phyloP scores from a whole-genome alignment of 371 early-diverging fungal genomes.

The Rhizopus arrhizus region DNA sequence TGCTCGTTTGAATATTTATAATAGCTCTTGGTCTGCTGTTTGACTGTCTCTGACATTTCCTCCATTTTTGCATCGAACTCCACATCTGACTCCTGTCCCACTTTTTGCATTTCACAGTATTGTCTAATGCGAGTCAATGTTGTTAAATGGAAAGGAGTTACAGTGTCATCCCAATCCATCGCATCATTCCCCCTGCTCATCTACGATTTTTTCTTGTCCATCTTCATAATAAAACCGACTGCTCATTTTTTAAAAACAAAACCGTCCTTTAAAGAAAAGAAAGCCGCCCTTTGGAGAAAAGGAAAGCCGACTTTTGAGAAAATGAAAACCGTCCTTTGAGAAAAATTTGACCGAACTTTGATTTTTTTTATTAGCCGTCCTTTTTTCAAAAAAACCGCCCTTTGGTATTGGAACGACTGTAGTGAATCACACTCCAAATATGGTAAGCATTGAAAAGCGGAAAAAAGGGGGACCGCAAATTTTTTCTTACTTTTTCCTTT shows the following conservation, averaged over 20 bases:
- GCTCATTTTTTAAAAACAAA: constrained; percentile 14
- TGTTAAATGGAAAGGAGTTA: constrained; percentile 13
- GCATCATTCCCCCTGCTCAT: constrained; percentile 18
- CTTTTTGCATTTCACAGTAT: constrained; percentile 15
- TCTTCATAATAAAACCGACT: constrained; percentile 15
- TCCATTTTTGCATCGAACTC: constrained; percentile 8
- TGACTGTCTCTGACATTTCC: constrained; percentile 4
- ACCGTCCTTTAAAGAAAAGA: neutral
- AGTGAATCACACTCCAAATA: too few relatives aligned
- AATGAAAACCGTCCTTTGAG: neutral
- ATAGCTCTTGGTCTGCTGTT: constrained; percentile 11
- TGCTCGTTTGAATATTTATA: constrained; percentile 17
- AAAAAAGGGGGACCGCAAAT: too few relatives aligned
- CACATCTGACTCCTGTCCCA: constrained; percentile 3
- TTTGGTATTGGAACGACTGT: too few relatives aligned
- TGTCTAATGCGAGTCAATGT: constrained; percentile 9
- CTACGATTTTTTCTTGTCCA: constrained; percentile 16
- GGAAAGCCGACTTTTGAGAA: neutral
- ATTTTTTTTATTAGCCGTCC: neutral
- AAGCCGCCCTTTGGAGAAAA: too few relatives aligned
- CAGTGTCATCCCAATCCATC: constrained; percentile 14
- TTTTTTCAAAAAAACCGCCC: neutral
- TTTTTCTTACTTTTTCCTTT: too few relatives aligned
- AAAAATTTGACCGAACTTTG: too few relatives aligned
- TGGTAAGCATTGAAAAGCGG: too few relatives aligned